These are phyloP conservation scores for Aspergillus heteromorphus DNA, from an alignment of 495 filamentous ascomycete species.

Conservation along the genomic window DNA sequence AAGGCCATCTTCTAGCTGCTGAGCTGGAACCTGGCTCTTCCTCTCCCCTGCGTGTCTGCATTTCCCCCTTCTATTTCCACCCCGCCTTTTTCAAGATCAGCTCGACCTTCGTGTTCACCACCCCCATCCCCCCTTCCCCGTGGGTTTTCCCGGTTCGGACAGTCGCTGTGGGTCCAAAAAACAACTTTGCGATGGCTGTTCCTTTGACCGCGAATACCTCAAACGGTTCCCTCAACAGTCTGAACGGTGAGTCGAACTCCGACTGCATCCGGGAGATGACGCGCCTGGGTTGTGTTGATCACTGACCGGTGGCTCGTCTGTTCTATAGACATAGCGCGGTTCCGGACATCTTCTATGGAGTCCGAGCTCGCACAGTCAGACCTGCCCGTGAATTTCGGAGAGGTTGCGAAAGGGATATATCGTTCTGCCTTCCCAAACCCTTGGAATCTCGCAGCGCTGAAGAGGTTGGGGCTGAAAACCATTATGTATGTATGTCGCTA, in stretches of 20 bases:
- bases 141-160: neutral
- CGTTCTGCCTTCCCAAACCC: slow-evolving; percentile 68
- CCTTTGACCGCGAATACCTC: slow-evolving; percentile 13
- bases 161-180: neutral
- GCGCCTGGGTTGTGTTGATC: neutral
- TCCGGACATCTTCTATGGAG: slow-evolving; percentile 1
- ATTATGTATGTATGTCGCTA: slow-evolving; percentile 57
- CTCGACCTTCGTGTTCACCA: neutral
- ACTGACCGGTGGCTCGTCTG: neutral
- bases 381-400: slow-evolving; percentile 60
- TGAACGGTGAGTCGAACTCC: slow-evolving; percentile 11
- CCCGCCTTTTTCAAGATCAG: neutral
- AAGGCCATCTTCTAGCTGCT: neutral
- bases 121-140: no score
- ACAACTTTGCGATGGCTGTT: slow-evolving; percentile 9
- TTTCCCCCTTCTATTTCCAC: neutral
- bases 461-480: slow-evolving; percentile 61
- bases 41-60: neutral
- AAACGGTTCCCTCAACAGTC: slow-evolving; percentile 9
- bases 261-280: neutral
- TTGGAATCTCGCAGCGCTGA: slow-evolving; percentile 60
- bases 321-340: neutral
- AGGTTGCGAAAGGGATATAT: slow-evolving; percentile 62
- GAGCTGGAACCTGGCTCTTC: neutral
- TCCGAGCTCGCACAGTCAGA: slow-evolving; percentile 11